phyloP scores from a whole-genome alignment of 2,329 filamentous ascomycete species.

The Beauveria brongniartii region DNA sequence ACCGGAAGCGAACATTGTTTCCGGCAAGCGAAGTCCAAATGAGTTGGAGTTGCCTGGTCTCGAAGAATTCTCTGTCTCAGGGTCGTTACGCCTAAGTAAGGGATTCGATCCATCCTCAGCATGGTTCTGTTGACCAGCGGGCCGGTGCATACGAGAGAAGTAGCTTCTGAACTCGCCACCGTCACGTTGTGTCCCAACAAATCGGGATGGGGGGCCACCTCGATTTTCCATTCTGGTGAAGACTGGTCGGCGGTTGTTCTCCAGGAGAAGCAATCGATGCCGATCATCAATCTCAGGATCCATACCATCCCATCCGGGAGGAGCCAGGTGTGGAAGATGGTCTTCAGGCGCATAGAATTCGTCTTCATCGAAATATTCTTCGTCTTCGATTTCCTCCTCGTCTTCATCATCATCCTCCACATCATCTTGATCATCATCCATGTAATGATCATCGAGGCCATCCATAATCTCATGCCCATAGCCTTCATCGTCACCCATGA shows the following conservation, averaged over 20 bases:
- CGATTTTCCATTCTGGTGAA: constrained; percentile 34
- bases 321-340: constrained; percentile 37
- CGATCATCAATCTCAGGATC: constrained; percentile 41
- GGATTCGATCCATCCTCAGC: constrained; percentile 82
- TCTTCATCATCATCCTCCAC: constrained; percentile 56
- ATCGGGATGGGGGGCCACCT: constrained; percentile 51
- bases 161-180: constrained; percentile 43
- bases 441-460: constrained; percentile 43
- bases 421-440: constrained; percentile 52
- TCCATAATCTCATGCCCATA: constrained; percentile 47
- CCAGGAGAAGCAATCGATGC: constrained; percentile 40
- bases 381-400: constrained; percentile 62
- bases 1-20: constrained; percentile 33
- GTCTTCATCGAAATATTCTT: constrained; percentile 54
- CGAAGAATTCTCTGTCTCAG: constrained; percentile 37
- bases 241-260: constrained; percentile 37
- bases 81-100: constrained; percentile 59
- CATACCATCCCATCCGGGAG: constrained; percentile 51
- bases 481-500: constrained; percentile 42
- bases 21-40: constrained; percentile 44
- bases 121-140: constrained; percentile 40
- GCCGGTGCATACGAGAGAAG: constrained; percentile 44
- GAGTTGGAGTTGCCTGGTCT: constrained; percentile 42
- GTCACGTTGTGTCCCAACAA: constrained; percentile 44
- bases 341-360: constrained; percentile 42